Evolutionary conservation across 2,329 filamentous ascomycete genomes (phyloP).

Genomic region (Passalora sequoiae): DNA sequence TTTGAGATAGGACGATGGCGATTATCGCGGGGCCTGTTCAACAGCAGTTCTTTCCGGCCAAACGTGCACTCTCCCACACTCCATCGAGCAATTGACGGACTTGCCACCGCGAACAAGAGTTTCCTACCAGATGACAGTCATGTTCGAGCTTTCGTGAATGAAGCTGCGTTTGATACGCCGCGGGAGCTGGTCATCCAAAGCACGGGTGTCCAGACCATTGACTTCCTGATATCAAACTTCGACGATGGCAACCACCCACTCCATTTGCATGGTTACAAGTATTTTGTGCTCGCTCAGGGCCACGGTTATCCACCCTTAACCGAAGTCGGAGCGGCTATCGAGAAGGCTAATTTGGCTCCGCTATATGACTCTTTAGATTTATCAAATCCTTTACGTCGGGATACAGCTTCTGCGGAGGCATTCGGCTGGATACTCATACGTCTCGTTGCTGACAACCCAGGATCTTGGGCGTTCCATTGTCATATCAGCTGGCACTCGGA

Average conservation of each 20-base stretch:
- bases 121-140: slow-evolving; percentile 18
- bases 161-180: slow-evolving; percentile 20
- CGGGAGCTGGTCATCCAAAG: slow-evolving; percentile 37
- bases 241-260: slow-evolving; percentile 36
- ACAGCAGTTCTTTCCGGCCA: slow-evolving; percentile 51
- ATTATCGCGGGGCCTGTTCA: slow-evolving; percentile 56
- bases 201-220: slow-evolving; percentile 33
- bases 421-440: slow-evolving; percentile 54
- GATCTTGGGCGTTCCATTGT: slow-evolving; percentile 56
- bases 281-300: slow-evolving; percentile 34
- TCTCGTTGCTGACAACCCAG: slow-evolving; percentile 54
- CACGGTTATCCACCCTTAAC: slow-evolving; percentile 32
- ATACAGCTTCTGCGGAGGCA: slow-evolving; percentile 51
- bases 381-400: slow-evolving; percentile 45
- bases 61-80: slow-evolving; percentile 47
- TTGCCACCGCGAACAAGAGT: slow-evolving; percentile 30
- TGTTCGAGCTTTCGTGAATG: slow-evolving; percentile 11
- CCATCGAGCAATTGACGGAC: slow-evolving; percentile 47
- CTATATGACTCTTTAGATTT: slow-evolving; percentile 35
- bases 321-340: slow-evolving; percentile 21
- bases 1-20: slow-evolving; percentile 57
- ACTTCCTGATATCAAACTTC: slow-evolving; percentile 35
- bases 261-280: slow-evolving; percentile 37
- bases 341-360: slow-evolving; percentile 26
- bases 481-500: slow-evolving; percentile 57